Base-by-base conservation (phyloP, 495 filamentous ascomycete species). In the Aspergillus mulundensis region DNA sequence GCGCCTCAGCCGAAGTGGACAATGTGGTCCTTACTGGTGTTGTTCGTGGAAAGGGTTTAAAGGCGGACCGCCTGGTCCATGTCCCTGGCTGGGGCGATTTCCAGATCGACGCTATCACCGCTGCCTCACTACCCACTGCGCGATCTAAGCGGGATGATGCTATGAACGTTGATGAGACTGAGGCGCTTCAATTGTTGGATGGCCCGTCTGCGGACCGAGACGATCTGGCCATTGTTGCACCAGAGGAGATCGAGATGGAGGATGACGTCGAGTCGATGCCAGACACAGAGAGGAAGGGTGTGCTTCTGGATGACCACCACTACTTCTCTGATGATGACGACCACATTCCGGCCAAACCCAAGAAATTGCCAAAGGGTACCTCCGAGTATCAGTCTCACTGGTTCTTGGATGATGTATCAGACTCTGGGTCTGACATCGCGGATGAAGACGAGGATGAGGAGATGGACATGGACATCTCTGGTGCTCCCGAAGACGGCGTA, bases 1-100 rank as follows among this genome's bases (percentile, higher is more conserved):
- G 70, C 5, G 80, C 77, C 25, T 50, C 65, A 5, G 70, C 73
- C 36, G 68, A 68, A 15, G 70, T 74, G 23, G 75, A 75, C 32
- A 77, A 83, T 45, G 85, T 90, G 12, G 72, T 90, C 18, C 53
- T 98, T n/a, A 93, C 90, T 2, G 94, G 95, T 58, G 82, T 94
- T 6, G 83, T 97, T 32, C 82, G 94, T 61, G 94, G 94, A 18
- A 88, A 84, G 67, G 87, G 88, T 16, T 66, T 98, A 52, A 97
- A 96, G 61, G 85, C 90, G 4, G 89, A 98, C 68, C 80, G 95
- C 50, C 77, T 97, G 25, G 84, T 95, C 1, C 91, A 97, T 56
- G 79, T 98, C 28, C 92, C 90, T 18, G 92, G 96, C 53, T 96
- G 90, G 87, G 95, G 94, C 20, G 88, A 92, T 60, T 97, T 93